These are phyloP conservation scores for Paraconiothyrium sp. DNA, from an alignment of 2,329 filamentous ascomycete genomes.

Conservation along the genomic window DNA sequence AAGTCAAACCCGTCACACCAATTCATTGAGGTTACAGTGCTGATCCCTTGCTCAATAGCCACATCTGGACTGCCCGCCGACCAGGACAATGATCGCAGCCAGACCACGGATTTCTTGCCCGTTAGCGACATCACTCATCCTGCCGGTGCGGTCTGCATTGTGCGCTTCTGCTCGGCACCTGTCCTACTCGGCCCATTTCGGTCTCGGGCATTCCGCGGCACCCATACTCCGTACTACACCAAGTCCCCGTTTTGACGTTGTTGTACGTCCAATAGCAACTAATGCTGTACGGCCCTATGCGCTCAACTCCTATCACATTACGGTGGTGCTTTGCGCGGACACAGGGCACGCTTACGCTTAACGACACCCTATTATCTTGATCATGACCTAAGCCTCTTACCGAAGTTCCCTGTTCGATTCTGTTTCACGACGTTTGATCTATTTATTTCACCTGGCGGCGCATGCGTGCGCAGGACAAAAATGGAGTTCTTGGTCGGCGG, in stretches of 20 bases:
- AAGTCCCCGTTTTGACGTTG: slow-evolving; percentile 16
- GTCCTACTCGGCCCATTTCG: slow-evolving; percentile 18
- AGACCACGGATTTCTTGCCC: slow-evolving; percentile 23
- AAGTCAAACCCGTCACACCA: slow-evolving; percentile 56
- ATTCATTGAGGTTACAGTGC: slow-evolving; percentile 37
- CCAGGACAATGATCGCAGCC: slow-evolving; percentile 49
- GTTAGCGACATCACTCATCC: slow-evolving; percentile 19
- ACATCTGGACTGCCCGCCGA: slow-evolving; percentile 59
- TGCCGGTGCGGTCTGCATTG: slow-evolving; percentile 13
- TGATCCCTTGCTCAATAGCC: slow-evolving; percentile 51
- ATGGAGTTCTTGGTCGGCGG: slow-evolving; percentile 33
- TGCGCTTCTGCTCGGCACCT: slow-evolving; percentile 18
- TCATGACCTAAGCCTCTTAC: slow-evolving; percentile 9
- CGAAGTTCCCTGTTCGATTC: slow-evolving; percentile 13
- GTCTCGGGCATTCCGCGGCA: slow-evolving; percentile 20
- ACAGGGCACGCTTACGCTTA: slow-evolving; percentile 17
- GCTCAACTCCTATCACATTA: slow-evolving; percentile 11
- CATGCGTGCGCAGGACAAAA: slow-evolving; percentile 32
- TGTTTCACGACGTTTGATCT: background rate
- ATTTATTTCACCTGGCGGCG: slow-evolving; percentile 20
- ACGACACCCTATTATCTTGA: slow-evolving; percentile 17
- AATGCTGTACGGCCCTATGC: slow-evolving; percentile 8
- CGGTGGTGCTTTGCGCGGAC: slow-evolving; percentile 12
- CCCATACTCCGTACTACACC: slow-evolving; percentile 17
- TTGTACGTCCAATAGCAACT: slow-evolving; percentile 18